Evolutionary conservation across 2,329 filamentous ascomycete genomes (phyloP).

Genomic region (Metarhizium brunneum): DNA sequence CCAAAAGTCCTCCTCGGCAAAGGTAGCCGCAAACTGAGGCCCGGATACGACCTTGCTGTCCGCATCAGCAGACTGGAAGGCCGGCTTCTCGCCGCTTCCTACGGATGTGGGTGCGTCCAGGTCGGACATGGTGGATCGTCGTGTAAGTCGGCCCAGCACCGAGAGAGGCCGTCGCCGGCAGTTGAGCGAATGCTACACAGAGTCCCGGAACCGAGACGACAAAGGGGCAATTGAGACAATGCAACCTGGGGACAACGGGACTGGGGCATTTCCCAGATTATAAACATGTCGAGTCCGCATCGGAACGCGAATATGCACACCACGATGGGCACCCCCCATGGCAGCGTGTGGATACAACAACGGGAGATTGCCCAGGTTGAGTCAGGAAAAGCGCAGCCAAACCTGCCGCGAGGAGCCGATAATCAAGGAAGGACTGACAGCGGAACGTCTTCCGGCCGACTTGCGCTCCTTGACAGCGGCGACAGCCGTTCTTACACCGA

Average conservation of each 20-base stretch:
- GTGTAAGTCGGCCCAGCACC: neutral
- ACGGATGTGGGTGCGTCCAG: neutral
- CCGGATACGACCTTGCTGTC: conserved; percentile 5
- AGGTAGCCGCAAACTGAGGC: conserved; percentile 8
- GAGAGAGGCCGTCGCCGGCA: neutral
- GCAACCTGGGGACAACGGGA: neutral
- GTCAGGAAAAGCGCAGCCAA: neutral
- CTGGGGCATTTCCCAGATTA: neutral
- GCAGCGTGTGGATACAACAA: neutral
- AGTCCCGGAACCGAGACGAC: neutral
- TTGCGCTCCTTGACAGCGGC: neutral
- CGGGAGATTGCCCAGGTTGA: neutral
- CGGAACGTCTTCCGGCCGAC: neutral
- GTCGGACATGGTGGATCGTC: conserved; percentile 1
- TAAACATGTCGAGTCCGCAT: neutral
- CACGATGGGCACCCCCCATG: neutral
- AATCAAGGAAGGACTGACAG: neutral
- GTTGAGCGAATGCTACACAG: neutral
- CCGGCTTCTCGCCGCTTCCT: conserved; percentile 5
- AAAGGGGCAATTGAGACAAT: neutral
- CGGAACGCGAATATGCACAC: neutral
- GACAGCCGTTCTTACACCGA: neutral
- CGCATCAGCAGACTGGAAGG: neutral
- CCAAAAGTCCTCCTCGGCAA: conserved; percentile 20
- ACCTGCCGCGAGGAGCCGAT: neutral